These are phyloP conservation scores for Suillus brevipes DNA, from an alignment of 768 basidiomycete species.

Conservation along the genomic window DNA sequence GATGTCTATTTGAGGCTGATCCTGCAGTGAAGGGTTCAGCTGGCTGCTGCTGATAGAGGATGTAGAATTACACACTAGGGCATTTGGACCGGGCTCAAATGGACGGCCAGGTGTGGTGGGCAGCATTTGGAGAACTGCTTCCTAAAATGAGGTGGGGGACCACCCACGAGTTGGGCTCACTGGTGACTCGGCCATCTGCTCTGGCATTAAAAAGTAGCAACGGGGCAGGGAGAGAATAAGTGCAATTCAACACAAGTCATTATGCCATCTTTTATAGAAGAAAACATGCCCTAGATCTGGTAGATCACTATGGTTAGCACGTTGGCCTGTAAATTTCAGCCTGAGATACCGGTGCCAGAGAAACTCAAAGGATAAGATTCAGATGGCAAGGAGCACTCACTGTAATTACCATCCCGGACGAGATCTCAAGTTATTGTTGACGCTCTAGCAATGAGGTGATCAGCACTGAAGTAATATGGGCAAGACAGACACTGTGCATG, in stretches of 20 bases:
- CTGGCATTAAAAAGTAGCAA: not conserved
- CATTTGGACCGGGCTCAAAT: not conserved
- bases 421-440: not conserved
- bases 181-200: not conserved
- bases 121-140: not conserved
- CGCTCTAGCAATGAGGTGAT: slow-evolving; percentile 1
- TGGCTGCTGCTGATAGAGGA: not conserved
- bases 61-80: not conserved
- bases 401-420: not conserved
- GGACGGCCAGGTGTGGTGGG: not conserved
- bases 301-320: not conserved
- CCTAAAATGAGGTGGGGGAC: not conserved
- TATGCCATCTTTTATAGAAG: not conserved
- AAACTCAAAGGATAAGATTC: slow-evolving; percentile 6
- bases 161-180: not conserved
- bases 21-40: not conserved
- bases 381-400: not conserved
- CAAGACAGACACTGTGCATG: too few species aligned
- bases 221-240: not conserved
- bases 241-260: not conserved
- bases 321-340: not conserved
- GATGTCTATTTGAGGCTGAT: not conserved
- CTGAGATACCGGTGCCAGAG: not conserved
- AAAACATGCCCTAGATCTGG: not conserved
- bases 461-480: not conserved